Percentiles rank a stretch among this genome's conserved stretches.
phyloP scores from a whole-genome alignment of 164 flowering plant genomes.

The Aristolochia contorta region DNA sequence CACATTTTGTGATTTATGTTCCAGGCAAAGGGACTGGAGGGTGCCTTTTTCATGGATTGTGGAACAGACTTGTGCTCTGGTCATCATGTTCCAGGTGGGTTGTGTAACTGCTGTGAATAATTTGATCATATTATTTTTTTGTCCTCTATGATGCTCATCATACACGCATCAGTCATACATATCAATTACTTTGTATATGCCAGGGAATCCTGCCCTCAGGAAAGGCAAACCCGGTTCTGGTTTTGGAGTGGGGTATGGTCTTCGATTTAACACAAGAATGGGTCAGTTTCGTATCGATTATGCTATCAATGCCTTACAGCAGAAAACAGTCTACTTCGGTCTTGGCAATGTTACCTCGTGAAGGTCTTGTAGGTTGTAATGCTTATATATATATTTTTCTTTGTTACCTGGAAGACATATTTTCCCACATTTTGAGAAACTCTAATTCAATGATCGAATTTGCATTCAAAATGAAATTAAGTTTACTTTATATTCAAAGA shows the following conservation, averaged over 20 bases:
- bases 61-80: conserved; percentile 87
- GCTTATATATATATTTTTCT: too few relatives aligned
- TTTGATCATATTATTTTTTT: background rate
- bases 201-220: conserved; percentile 87
- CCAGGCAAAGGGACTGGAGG: conserved; percentile 49
- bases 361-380: conserved; percentile 25
- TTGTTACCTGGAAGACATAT: too few relatives aligned
- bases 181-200: conserved; percentile 3
- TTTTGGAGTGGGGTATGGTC: conserved; percentile 66
- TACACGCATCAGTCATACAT: too few relatives aligned
- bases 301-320: conserved; percentile 71
- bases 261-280: conserved; percentile 50
- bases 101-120: conserved; percentile 1
- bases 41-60: conserved; percentile 71
- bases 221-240: conserved; percentile 92
- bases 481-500: too few relatives aligned
- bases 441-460: too few relatives aligned
- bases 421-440: too few relatives aligned
- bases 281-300: conserved; percentile 75
- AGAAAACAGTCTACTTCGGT: conserved; percentile 65
- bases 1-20: conserved; percentile 3
- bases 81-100: conserved; percentile 78
- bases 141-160: background rate
- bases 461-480: too few relatives aligned
- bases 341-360: conserved; percentile 52